Evolutionary conservation across 192 early-diverging fungal genomes (phyloP), one percentile per base, ranked within the genome.

Genomic region (Coemansia furcata): DNA sequence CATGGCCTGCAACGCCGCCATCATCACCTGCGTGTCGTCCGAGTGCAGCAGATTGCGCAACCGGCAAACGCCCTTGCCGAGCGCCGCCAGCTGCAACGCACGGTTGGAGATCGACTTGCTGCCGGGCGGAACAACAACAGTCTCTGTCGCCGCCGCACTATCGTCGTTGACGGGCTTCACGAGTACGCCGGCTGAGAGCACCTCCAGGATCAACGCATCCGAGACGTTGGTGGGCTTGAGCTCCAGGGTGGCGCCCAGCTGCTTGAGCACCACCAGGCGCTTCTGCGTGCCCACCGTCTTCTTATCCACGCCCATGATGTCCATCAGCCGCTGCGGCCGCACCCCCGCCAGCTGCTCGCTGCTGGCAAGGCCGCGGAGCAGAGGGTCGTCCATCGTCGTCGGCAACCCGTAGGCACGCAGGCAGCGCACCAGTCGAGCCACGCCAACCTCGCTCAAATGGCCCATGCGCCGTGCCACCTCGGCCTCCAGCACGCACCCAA

Each of bases 41-140:
- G 97, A 99, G 69, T 95, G 93, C 63, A 99, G 83, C 42, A 99
- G 69, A 43, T 95, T 95, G 58, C 87, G 87, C 67, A 99, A 69
- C 26, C 91, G 86, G 74, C 92, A 93, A 35, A 82, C 83, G 39
- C 96, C 97, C 6, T 76, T 58, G 15, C 92, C 97, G 36, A 99
- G 76, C 29, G 97, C 93, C 36, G 96, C 95, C 54, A 99, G 74
- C 46, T 95, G 84, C 49, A 99, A 83, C 19, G 94, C 96, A 66
- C 97, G 89, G 86, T 99, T 99, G 17, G 96, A 98, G 55, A 99
- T 94, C 39, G 95, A 97, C 82, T 99, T 99, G 63, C 94, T 96
- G 4, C 96, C 96, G 6, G 96, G 95, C 26, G 95, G 79, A 7
- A 36, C 33, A 26, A 80, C 74, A 12, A 95, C 85, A 2, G 82